Base-by-base conservation (phyloP, 306 rosid species). In the Castanopsis chinensis region DNA sequence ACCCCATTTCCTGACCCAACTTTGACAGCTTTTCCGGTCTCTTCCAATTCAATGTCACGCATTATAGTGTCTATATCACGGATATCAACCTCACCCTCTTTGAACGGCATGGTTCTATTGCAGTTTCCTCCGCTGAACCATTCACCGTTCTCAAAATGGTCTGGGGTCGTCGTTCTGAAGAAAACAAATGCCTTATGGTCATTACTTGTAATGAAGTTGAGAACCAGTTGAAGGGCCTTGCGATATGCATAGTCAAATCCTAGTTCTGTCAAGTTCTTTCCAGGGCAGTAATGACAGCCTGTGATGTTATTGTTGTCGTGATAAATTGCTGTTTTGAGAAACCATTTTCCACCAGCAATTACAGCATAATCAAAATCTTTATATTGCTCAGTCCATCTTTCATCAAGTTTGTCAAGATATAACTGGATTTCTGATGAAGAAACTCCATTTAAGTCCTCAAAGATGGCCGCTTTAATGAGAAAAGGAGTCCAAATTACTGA, bases 51-150 rank as follows among this genome's bases (percentile, higher is more conserved):
- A 63, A 94, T 86, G 14, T 56, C 65, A 28, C 87, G 86, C 97
- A 92, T 87, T 3, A 33, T 23, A 18, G 59, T 53, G 60, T 94
- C 97, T 6, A 73, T 85, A 71, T 65, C 87, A 5, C 43, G 83
- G 71, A 80, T 25, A 6, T 76, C 79, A 55, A 83, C 69, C 63
- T 87, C 86, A 43, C 84, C 88, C 74, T 82, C 93, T 73, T 87
- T 83, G 86, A 89, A 89, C 43, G 98, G 97, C n/a, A 81, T 78
- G 61, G 90, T 90, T 80, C 94, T 84, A 69, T 94, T 92, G 83
- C 98, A 94, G 20, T 88, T 83, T 19, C 98, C 98, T 81, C 97
- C 97, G 65, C 89, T 92, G 80, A 88, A 89, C 98, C 98, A 94
- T 65, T 88, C 94, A 1, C 94, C 97, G 21, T 90, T 85, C 87